A percentile compares a stretch with the other conserved stretches of the same genome.
Conservation (phyloP, 1,284 basidiomycete genomes). For the Cerrena zonata region DNA sequence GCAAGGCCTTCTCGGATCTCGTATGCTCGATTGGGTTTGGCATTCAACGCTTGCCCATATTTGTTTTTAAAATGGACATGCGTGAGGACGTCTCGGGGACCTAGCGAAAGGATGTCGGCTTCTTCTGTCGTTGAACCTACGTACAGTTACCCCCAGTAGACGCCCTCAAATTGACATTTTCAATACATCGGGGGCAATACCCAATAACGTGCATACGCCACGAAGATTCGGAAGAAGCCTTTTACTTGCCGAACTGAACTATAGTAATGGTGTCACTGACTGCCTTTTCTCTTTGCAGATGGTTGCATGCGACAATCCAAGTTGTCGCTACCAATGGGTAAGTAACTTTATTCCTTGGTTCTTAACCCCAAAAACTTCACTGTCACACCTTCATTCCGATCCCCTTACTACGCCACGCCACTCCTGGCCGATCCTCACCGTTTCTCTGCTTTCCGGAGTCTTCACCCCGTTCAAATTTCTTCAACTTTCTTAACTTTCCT, state of each 20-base stretch:
- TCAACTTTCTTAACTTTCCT: no score
- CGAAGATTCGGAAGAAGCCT: background rate
- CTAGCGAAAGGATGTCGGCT: background rate
- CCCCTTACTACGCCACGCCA: no score
- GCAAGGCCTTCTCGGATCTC: no score
- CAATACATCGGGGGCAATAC: background rate
- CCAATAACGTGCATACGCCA: background rate
- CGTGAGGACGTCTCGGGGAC: background rate
- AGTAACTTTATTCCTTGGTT: conserved; percentile 25
- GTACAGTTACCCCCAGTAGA: background rate
- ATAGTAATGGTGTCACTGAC: background rate
- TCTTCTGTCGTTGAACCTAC: background rate
- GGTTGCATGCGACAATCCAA: conserved; percentile 66
- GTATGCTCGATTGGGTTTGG: no score
- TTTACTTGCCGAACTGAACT: background rate
- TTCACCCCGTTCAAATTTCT: no score
- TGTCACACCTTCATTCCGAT: no score
- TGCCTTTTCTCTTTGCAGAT: conserved; percentile 35
- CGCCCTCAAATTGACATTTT: no score
- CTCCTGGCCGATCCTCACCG: no score
- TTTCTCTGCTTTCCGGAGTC: no score
- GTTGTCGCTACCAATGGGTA: conserved; percentile 70
- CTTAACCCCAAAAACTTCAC: no score
- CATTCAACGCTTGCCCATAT: no score
- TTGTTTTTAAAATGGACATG: no score